These are phyloP conservation scores for Zygoascus ofunaensis DNA, from an alignment of 805 yeast genomes.

Conservation along the genomic window DNA sequence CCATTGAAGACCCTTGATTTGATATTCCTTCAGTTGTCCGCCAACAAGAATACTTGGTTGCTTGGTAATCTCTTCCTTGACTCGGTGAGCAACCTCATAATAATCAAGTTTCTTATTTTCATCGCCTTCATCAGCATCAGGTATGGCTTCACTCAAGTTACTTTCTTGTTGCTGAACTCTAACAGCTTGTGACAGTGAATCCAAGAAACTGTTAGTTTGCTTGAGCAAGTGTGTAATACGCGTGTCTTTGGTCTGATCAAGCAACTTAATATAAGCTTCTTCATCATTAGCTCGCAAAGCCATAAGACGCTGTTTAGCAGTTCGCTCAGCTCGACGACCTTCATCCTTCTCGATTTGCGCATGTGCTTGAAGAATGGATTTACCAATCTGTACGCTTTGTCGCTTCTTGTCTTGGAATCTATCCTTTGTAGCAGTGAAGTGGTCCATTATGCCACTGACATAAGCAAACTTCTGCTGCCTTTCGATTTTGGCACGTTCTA, in stretches of 20 bases:
- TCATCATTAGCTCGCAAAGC: conserved; percentile 95
- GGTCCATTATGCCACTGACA: conserved; percentile 21
- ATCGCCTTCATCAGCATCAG: conserved; percentile 32
- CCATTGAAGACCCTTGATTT: conserved; percentile 92
- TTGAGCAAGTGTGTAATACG: conserved; percentile 89
- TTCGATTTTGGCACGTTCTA: conserved; percentile 33
- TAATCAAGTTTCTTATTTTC: conserved; percentile 64
- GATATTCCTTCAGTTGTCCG: conserved; percentile 88
- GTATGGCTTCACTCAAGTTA: conserved; percentile 11
- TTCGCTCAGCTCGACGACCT: conserved; percentile 76
- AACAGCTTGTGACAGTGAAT: conserved; percentile 83
- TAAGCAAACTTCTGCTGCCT: conserved; percentile 26
- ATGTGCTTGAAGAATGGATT: conserved; percentile 46
- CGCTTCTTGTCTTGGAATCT: conserved; percentile 16
- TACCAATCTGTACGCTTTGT: conserved; percentile 21
- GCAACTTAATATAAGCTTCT: conserved; percentile 88
- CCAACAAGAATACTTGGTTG: conserved; percentile 86
- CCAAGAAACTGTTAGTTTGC: conserved; percentile 87
- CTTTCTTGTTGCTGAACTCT: conserved; percentile 72
- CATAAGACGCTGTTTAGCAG: conserved; percentile 95
- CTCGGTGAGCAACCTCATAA: conserved; percentile 84
- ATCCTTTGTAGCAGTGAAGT: conserved; percentile 21
- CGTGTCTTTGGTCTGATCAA: conserved; percentile 95
- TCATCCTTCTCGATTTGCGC: conserved; percentile 80
- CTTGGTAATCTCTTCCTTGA: conserved; percentile 65